A percentile compares a stretch with the other conserved stretches of the same genome.
phyloP scores from a whole-genome alignment of 192 early-diverging fungal genomes.

The Allomyces javanicus region DNA sequence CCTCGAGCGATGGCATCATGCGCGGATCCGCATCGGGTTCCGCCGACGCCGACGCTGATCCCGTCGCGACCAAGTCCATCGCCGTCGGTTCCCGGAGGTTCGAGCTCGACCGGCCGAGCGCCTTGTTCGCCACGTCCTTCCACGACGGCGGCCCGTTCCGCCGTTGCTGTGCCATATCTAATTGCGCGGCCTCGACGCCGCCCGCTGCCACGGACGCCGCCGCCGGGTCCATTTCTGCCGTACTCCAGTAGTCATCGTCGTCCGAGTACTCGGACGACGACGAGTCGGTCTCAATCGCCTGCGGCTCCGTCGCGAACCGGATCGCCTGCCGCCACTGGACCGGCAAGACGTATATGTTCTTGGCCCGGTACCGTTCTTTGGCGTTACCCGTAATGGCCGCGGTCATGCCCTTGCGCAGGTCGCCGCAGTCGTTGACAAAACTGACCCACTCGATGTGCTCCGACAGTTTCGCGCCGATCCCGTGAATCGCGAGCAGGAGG shows the following conservation, averaged over 20 bases:
- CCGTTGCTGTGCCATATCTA: too few species aligned
- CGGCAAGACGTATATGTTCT: background rate
- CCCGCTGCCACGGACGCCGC: too few species aligned
- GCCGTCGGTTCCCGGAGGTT: too few species aligned
- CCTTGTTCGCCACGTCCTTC: too few species aligned
- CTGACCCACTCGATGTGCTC: conserved; percentile 1
- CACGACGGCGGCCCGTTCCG: too few species aligned
- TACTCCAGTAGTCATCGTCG: background rate
- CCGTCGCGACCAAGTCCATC: too few species aligned
- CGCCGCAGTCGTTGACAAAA: background rate
- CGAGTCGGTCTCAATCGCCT: background rate
- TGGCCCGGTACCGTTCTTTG: background rate
- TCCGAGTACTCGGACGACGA: background rate
- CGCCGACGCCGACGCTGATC: too few species aligned
- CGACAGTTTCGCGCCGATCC: conserved; percentile 4
- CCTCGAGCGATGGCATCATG: too few species aligned
- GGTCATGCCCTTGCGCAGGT: background rate
- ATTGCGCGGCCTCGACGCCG: too few species aligned
- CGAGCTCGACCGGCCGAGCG: too few species aligned
- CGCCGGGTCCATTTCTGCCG: too few species aligned
- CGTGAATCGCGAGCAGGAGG: conserved; percentile 2
- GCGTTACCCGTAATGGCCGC: background rate
- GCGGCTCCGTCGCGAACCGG: background rate
- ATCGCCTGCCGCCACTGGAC: conserved; percentile 2
- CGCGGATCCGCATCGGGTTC: too few species aligned